Evolutionary conservation across 352 stramenopile genomes (phyloP), one percentile per base, ranked within the genome.

Genomic region (Pythium brassicae): DNA sequence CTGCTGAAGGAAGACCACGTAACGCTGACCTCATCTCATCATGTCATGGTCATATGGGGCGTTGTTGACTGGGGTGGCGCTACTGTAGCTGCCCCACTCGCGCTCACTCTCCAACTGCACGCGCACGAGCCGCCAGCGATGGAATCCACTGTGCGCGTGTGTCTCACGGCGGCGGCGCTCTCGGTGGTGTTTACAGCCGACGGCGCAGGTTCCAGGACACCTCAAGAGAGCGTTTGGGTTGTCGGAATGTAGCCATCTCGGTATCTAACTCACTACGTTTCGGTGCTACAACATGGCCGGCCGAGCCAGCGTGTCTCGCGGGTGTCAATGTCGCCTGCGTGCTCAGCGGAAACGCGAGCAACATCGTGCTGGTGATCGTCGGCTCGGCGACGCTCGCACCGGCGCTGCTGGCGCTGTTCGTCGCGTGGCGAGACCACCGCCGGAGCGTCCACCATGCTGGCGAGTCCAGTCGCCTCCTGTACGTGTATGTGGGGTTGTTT

Each of bases 351-450:
- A n/a, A n/a, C 20, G 34, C 71, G 17, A 76, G 60, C 69, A 86
- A 78, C 57, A 78, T 83, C 50, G 73, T 84, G 27, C 77, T 86
- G 55, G 51, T 75, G n/a, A 78, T 87, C 65, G 71, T 87, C 22
- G 76, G 74, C 29, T 57, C 56, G 43, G 68, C 62, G 34, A 84
- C 72, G 48, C 63, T 89, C 14, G 56, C 79, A 15, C 78, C 78
- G 2, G 42, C 85, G 6, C 32, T 60, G 6, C 54, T 63, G 0
- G 80, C 76, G 42, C 57, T 86, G 11, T 15, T 63, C 17, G 66
- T 70, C 1, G 74, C 68, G 6, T 79, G 71, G 61, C 12, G 64
- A 10, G 78, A 87, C 49, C 60, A 69, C 27, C 46, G 57, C n/a
- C 26, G 42, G 2, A 14, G 6, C 42, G 15, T n/a, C 14, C 20